Base-by-base conservation (phyloP, 2,329 filamentous ascomycete species). In the Hypoxylon rubiginosum region DNA sequence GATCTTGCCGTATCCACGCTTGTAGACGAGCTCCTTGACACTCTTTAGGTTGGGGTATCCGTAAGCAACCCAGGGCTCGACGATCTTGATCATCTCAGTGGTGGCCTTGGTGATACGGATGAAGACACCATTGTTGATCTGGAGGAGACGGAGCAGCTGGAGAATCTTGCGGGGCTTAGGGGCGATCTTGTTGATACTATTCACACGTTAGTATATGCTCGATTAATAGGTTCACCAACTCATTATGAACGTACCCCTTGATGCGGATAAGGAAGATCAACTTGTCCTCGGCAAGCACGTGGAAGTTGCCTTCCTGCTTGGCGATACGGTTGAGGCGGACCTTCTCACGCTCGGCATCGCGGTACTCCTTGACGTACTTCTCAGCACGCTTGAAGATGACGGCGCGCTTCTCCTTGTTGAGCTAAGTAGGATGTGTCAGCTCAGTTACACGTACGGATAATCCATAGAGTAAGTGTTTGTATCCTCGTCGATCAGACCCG, bases 111-210 rank as follows among this genome's bases (percentile, higher is more conserved):
- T 98, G 80, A 97, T 88, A 80, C 90, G 91, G 85, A 99, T 88
- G 87, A 99, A 99, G 84, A 97, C 93, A 84, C 95, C 96, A 84
- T 97, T 98, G 93, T 99, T 99, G 92, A 99, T 99, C 89, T 99
- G 96, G 79, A 99, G 91, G 74, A 99, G 93, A 88, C 96, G 95
- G 82, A 99, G 94, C 69, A 99, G 93, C 87, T 99, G 96, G 78
- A 99, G 91, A 81, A 97, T 98, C 91, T 99, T 99, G 89, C 96
- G 94, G 85, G 97, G 97, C 92, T 99, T 98, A 78, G 96, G 96
- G 82, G 97, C 91, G 79, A 99, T 98, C 92, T 99, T 99, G 93
- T 98, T 98, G 94, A 99, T 98, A 97, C 95, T 91, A 71, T 50
- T 53, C 11, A n/a, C 21, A 49, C 19, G 52, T 75, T 51, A 72